Base-by-base conservation (phyloP, 495 filamentous ascomycete species). In the Choiromyces venosus region DNA sequence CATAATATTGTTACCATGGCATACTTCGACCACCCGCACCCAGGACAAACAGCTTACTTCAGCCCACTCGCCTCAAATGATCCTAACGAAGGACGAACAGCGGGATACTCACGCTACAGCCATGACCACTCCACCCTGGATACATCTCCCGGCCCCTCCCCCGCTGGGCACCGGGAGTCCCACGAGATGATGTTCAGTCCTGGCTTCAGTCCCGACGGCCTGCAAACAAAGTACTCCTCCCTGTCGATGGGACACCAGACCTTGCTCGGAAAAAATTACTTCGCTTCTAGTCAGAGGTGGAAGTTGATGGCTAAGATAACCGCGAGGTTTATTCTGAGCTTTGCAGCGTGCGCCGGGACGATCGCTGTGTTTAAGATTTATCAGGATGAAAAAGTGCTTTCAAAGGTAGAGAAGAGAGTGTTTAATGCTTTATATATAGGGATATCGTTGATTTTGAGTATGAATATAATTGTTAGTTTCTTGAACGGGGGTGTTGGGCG, bases 381-480 rank as follows among this genome's bases (percentile, higher is more conserved):
- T 44, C 36, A 77, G 35, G 68, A 65, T 37, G 40, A 38, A 33
- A 68, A 66, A 7, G 77, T 73, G 0, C 65, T 79, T 9, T 40
- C 72, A 35, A 40, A 44, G 37, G 35, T 66, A 12, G 46, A 80
- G 39, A 80, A 80, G 56, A 42, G 79, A 37, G 8, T 76, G 1
- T 80, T 80, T 44, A 80, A 80, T 67, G 78, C 78, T 8, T 70
- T 80, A 65, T 79, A 70, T 42, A 35, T 80, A 18, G 78, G 78
- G 1, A 4, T 80, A 12, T 75, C 78, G 19, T 68, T 80, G 38
- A 71, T 80, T 68, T 42, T 80, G 33, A 79, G 78, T 68, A 70
- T 79, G 77, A 80, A 80, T 33, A 52, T 76, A 44, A 70, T 77
- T 61, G 75, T 77, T 66, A 77, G 74, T 70, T 52, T 19, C 19